Conservation (phyloP, 2,329 filamentous ascomycete species). For the Penicillium sp. region DNA sequence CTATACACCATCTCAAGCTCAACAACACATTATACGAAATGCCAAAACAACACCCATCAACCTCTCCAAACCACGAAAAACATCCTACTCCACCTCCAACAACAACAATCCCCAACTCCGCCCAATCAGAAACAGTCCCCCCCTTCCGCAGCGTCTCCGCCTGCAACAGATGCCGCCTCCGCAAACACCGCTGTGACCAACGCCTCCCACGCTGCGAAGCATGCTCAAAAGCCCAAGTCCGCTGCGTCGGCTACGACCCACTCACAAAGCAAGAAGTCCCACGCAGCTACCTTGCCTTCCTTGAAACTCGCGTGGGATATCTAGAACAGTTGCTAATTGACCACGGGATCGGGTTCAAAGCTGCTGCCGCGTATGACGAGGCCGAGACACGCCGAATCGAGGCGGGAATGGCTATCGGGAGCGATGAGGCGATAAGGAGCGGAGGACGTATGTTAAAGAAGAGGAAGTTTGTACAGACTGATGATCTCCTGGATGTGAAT, state of each 20-base stretch:
- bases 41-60: neutral
- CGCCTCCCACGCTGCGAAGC: slow-evolving; percentile 75
- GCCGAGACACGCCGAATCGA: slow-evolving; percentile 1
- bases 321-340: slow-evolving; percentile 65
- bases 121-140: slow-evolving; percentile 9
- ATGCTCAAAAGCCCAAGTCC: slow-evolving; percentile 77
- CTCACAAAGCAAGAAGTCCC: slow-evolving; percentile 90
- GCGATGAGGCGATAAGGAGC: no score
- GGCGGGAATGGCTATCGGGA: neutral
- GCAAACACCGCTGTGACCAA: slow-evolving; percentile 87
- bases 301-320: slow-evolving; percentile 72
- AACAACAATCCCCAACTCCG: neutral
- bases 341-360: slow-evolving; percentile 63
- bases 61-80: neutral
- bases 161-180: slow-evolving; percentile 75
- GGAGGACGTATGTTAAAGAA: no score
- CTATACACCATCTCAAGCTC: neutral
- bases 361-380: slow-evolving; percentile 60
- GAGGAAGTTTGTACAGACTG: neutral
- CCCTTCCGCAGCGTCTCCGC: slow-evolving; percentile 74
- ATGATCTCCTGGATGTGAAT: neutral
- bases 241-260: slow-evolving; percentile 83
- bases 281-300: slow-evolving; percentile 76
- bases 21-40: neutral
- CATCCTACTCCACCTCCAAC: neutral